Evolutionary conservation across 352 stramenopile genomes (phyloP), one percentile per base, ranked within the genome.

Genomic region (Pythium dissotocum): DNA sequence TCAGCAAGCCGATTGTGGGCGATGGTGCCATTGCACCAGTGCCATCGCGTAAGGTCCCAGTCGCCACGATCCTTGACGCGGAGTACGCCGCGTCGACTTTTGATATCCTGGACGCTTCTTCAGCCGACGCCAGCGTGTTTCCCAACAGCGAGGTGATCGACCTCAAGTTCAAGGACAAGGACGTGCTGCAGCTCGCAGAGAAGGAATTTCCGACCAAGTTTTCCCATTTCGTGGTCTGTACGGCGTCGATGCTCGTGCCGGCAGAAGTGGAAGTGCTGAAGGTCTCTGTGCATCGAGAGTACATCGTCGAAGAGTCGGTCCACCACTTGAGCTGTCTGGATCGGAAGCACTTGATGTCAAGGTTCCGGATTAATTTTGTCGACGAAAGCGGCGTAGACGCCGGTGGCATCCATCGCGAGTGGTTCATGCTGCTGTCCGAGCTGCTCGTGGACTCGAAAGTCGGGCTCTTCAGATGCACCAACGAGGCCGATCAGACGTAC

Each of bases 391-490:
- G 79, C 24, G 69, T 88, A 6, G 82, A 90, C 66, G 82, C 80
- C 3, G 82, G 82, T 6, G 82, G 82, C 14, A 59, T 90, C 1
- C 72, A 85, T 59, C 72, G 82, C 3, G 82, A 88, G 63, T 90
- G 82, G 82, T 97, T 96, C 65, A 88, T 86, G 75, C 76, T 96
- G 63, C 71, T 97, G 0, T 89, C 77, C n/a, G 78, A 93, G 16
- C 26, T 80, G 38, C 67, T 95, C 7, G 77, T 83, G 32, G 60
- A 89, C 26, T 67, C 79, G 18, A 69, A 58, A 5, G 71, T 73
- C 3, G 87, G 83, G 6, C 62, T 93, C 18, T 95, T 95, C 64
- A 76, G 67, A 13, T 76, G 69, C 18, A 82, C 77, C 4, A 78
- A 90, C 44, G 63, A 75, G 21, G 62, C 88, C 4, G 81, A 88